Evolutionary conservation across 805 yeast genomes (phyloP), one percentile per base, ranked within the genome.

Genomic region (Barnettozyma wickerhamii): DNA sequence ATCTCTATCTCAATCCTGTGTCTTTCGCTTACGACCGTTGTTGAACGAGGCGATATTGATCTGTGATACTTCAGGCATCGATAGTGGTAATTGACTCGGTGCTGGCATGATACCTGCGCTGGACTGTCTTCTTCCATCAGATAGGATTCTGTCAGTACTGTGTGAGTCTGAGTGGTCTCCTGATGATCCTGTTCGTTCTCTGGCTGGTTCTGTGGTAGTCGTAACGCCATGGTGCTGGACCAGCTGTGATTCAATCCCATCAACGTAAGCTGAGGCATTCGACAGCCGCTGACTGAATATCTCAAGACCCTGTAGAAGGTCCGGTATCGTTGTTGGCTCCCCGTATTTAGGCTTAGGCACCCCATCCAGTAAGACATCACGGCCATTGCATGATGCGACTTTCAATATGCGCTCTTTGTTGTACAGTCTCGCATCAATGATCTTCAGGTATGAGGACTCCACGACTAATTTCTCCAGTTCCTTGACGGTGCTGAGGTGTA

Each of bases 391-490:
- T 3, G 50, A 46, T 12, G 41, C 37, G 3, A 55, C 50, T 17
- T 42, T 50, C 7, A 56, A 40, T 3, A 40, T 10, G 20, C 43
- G 38, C 28, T 53, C 50, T n/a, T 49, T 34, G 12, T 51, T 50
- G 27, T 36, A 38, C 9, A 56, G 17, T 20, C 40, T 53, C 1
- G 51, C 59, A 18, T 53, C 51, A 3, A 56, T 38, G 7, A 55
- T 35, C 2, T 35, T 27, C 2, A 39, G 14, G 17, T 49, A 45
- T 7, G 51, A 47, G 2, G 53, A 37, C 20, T 55, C 61, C 5
- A 50, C 46, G 2, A 55, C 29, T 24, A 55, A 34, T 30, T 46
- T 42, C 29, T 55, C 58, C 6, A 55, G 33, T 4, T 53, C 51
- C 4, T 30, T 29, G 4, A 33, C 39, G 1, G 45, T 32, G 2